phyloP scores from a whole-genome alignment of 1,139 yeast genomes.

The Sugiyamaella xylanicola region DNA sequence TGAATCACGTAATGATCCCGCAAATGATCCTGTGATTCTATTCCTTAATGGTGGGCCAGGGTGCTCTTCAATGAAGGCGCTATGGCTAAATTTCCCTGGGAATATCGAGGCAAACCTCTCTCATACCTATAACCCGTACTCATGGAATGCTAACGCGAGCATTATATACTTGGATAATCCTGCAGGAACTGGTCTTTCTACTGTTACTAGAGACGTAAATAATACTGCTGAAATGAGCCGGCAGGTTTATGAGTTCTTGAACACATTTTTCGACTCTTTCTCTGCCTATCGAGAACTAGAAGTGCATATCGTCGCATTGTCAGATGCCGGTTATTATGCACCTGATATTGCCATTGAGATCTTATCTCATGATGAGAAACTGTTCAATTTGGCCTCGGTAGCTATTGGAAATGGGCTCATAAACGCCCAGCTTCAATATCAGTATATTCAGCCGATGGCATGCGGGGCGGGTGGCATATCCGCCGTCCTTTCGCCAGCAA shows the following conservation, averaged over 20 bases:
- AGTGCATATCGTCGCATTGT: constrained; percentile 97
- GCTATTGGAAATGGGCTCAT: constrained; percentile 96
- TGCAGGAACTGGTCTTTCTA: constrained; percentile 75
- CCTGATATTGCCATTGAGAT: constrained; percentile 92
- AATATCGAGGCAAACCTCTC: constrained; percentile 51
- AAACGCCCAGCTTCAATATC: constrained; percentile 88
- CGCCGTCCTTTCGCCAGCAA: constrained; percentile 73
- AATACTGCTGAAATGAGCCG: constrained; percentile 74
- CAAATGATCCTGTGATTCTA: constrained; percentile 59
- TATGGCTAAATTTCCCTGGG: constrained; percentile 68
- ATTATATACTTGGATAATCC: constrained; percentile 74
- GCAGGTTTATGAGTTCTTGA: constrained; percentile 90
- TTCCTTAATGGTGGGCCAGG: constrained; percentile 82
- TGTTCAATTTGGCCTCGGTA: constrained; percentile 81
- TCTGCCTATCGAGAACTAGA: constrained; percentile 72
- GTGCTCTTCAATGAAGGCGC: constrained; percentile 63
- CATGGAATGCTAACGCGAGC: constrained; percentile 72
- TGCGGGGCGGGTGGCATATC: constrained; percentile 91
- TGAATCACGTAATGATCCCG: constrained; percentile 68
- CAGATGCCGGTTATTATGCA: constrained; percentile 98
- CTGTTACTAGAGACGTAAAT: constrained; percentile 39
- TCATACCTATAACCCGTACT: constrained; percentile 58
- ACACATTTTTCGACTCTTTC: constrained; percentile 86
- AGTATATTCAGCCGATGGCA: constrained; percentile 94
- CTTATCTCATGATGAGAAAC: constrained; percentile 70